These are phyloP conservation scores for Kregervanrija delftensis DNA, from an alignment of 805 yeast species.

Conservation along the genomic window DNA sequence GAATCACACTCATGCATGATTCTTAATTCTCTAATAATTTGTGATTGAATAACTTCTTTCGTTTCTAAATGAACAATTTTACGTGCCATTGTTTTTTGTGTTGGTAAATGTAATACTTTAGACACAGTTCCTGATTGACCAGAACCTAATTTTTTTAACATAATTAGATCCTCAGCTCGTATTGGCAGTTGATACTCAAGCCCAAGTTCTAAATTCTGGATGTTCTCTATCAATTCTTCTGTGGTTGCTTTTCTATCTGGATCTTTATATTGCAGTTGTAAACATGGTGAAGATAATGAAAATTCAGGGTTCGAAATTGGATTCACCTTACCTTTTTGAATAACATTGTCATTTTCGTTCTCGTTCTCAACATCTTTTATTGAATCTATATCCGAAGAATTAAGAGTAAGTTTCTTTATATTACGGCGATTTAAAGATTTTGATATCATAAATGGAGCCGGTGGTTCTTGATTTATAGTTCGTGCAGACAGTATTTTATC, in stretches of 20 bases:
- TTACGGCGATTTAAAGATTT: constrained; percentile 52
- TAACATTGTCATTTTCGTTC: neutral
- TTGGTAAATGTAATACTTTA: constrained; percentile 83
- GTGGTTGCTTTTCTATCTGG: constrained; percentile 26
- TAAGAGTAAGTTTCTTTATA: constrained; percentile 47
- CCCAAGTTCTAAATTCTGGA: constrained; percentile 45
- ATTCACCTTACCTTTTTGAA: neutral
- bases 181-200: constrained; percentile 47
- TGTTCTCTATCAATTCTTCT: constrained; percentile 34
- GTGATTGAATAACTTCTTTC: constrained; percentile 70
- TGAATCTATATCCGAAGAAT: constrained; percentile 4
- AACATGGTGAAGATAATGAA: neutral
- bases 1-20: constrained; percentile 86
- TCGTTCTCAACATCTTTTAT: neutral
- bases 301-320: neutral
- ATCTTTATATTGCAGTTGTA: constrained; percentile 13
- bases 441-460: constrained; percentile 15
- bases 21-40: constrained; percentile 79
- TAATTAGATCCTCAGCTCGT: constrained; percentile 61
- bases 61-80: constrained; percentile 83
- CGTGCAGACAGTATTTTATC: constrained; percentile 10
- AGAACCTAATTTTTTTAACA: constrained; percentile 72
- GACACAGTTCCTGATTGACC: constrained; percentile 94
- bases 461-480: constrained; percentile 5
- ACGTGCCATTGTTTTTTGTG: constrained; percentile 83